These are phyloP conservation scores for Penicillium salamii DNA, from an alignment of 495 filamentous ascomycete species.

Conservation along the genomic window DNA sequence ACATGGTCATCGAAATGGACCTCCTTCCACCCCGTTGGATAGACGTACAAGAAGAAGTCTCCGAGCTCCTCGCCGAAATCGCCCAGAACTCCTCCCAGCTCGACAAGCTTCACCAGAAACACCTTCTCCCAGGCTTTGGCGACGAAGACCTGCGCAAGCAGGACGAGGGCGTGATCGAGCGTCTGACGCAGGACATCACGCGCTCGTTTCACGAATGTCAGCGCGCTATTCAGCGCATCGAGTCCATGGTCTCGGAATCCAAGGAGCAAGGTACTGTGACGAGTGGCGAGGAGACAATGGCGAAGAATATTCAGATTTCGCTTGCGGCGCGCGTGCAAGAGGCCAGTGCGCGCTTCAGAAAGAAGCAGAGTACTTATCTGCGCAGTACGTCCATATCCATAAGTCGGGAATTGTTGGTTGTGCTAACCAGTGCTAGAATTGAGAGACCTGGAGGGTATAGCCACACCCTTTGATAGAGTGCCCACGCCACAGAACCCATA, in stretches of 20 bases:
- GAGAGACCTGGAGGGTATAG: slow-evolving; percentile 68
- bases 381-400: slow-evolving; percentile 61
- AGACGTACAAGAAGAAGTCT: slow-evolving; percentile 91
- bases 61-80: slow-evolving; percentile 75
- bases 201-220: slow-evolving; percentile 86
- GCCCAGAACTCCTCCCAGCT: slow-evolving; percentile 77
- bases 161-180: slow-evolving; percentile 88
- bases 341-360: slow-evolving; percentile 85
- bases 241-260: slow-evolving; percentile 75
- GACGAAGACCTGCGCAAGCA: slow-evolving; percentile 81
- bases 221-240: slow-evolving; percentile 79
- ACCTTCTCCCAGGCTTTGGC: slow-evolving; percentile 93
- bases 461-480: slow-evolving; percentile 58
- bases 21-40: slow-evolving; percentile 92
- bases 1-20: slow-evolving; percentile 98
- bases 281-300: slow-evolving; percentile 87
- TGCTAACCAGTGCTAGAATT: slow-evolving; percentile 58
- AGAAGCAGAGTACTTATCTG: slow-evolving; percentile 94
- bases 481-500: slow-evolving; percentile 68
- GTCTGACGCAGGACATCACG: slow-evolving; percentile 85
- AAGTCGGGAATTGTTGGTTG: not conserved
- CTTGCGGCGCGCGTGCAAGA: slow-evolving; percentile 88
- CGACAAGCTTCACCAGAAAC: slow-evolving; percentile 93
- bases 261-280: slow-evolving; percentile 66
- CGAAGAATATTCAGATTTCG: slow-evolving; percentile 88